These are phyloP conservation scores for Lipomyces spencermartinsiae DNA, from an alignment of 805 yeast species.

Conservation along the genomic window DNA sequence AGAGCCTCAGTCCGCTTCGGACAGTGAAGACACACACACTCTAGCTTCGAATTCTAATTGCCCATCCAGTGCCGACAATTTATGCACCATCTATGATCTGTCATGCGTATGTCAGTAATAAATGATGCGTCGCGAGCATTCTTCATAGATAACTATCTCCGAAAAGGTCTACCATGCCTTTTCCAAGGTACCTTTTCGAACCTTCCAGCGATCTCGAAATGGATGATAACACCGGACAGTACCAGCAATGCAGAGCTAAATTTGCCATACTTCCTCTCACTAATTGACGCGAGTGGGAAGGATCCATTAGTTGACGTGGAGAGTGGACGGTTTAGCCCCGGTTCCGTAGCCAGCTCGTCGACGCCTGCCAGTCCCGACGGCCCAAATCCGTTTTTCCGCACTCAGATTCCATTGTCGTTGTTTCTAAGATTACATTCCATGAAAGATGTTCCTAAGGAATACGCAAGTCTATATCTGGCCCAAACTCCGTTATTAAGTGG, in stretches of 20 bases:
- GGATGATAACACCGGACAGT: slow-evolving; percentile 7
- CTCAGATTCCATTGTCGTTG: slow-evolving; percentile 30
- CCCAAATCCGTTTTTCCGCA: slow-evolving; percentile 19
- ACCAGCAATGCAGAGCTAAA: slow-evolving; percentile 5
- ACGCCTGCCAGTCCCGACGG: neutral
- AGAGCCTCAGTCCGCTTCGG: no score
- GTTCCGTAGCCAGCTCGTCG: neutral
- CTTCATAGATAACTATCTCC: slow-evolving; percentile 13
- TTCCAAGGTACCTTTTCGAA: slow-evolving; percentile 15
- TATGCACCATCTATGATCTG: neutral
- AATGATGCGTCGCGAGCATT: slow-evolving; percentile 9
- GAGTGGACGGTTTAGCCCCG: slow-evolving; percentile 16
- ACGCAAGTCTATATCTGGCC: slow-evolving; percentile 29
- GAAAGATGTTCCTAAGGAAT: slow-evolving; percentile 7
- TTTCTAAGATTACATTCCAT: slow-evolving; percentile 24
- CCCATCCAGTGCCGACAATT: neutral
- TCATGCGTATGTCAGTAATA: slow-evolving; percentile 14
- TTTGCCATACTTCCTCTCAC: slow-evolving; percentile 10
- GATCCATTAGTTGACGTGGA: slow-evolving; percentile 36
- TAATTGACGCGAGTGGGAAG: slow-evolving; percentile 15
- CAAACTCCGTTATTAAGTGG: slow-evolving; percentile 32
- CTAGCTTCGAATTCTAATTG: neutral
- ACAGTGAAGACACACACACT: no score
- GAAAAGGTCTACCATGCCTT: slow-evolving; percentile 19
- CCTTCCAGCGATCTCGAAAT: slow-evolving; percentile 24